Evolutionary conservation across 495 filamentous ascomycete species (phyloP).

Genomic region (Neurospora tetraspora): DNA sequence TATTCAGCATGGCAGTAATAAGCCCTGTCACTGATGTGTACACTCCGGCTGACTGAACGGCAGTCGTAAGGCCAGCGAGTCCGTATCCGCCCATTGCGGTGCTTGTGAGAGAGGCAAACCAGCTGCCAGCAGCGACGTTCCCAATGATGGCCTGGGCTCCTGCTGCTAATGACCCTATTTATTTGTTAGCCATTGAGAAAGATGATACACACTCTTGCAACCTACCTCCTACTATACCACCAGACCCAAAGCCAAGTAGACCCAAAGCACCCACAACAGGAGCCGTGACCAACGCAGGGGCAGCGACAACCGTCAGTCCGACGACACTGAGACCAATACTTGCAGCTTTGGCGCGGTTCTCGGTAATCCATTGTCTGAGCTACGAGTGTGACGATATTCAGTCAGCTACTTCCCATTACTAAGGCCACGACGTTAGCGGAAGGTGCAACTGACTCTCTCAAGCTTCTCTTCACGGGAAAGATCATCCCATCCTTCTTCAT

Average conservation of each 20-base stretch:
- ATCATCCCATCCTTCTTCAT: neutral
- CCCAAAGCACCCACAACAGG: neutral
- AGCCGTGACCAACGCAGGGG: neutral
- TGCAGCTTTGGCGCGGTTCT: neutral
- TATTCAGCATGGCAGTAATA: neutral
- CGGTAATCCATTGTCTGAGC: neutral
- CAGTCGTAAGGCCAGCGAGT: neutral
- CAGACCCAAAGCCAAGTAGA: neutral
- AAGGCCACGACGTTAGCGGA: neutral
- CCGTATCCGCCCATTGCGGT: neutral
- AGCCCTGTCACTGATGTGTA: neutral
- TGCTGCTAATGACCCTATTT: neutral
- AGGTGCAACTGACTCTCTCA: neutral
- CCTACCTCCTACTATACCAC: constrained; percentile 5
- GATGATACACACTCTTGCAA: too few relatives aligned
- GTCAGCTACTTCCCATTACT: neutral
- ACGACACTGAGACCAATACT: neutral
- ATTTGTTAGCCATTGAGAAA: too few relatives aligned
- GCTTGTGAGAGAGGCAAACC: neutral
- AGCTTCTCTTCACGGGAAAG: neutral
- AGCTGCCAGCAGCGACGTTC: neutral
- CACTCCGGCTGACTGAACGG: neutral
- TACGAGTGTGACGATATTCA: neutral
- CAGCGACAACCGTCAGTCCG: neutral
- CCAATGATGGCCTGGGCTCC: neutral